These are phyloP conservation scores for Hymenochaete sp. DNA, from an alignment of 1,284 basidiomycete species.

Conservation along the genomic window DNA sequence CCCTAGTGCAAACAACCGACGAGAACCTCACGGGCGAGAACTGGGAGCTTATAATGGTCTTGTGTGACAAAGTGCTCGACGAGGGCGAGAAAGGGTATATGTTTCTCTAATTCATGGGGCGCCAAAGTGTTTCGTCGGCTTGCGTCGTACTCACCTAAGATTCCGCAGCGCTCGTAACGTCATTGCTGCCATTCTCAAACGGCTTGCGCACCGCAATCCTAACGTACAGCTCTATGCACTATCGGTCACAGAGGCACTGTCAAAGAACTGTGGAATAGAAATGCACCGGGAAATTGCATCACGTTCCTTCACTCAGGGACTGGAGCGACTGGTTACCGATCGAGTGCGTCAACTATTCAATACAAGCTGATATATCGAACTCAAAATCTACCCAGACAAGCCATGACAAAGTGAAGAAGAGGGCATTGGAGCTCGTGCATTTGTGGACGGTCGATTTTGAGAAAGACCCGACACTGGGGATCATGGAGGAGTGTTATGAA, in stretches of 20 bases:
- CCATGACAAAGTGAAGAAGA: constrained; percentile 79
- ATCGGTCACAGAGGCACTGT: constrained; percentile 77
- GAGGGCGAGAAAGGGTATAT: constrained; percentile 77
- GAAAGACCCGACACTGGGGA: constrained; percentile 69
- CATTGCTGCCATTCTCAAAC: constrained; percentile 80
- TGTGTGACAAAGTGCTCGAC: constrained; percentile 94
- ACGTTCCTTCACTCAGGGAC: constrained; percentile 81
- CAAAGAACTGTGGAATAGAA: constrained; percentile 83
- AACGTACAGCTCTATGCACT: constrained; percentile 96
- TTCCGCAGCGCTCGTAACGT: constrained; percentile 73
- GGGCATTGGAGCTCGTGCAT: constrained; percentile 67
- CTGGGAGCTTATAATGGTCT: constrained; percentile 90
- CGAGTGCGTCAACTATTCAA: constrained; percentile 47
- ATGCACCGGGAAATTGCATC: constrained; percentile 85
- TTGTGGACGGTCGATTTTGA: constrained; percentile 85
- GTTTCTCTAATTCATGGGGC: neutral
- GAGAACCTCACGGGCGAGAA: constrained; percentile 92
- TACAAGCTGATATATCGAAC: constrained; percentile 5
- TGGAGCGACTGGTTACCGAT: constrained; percentile 84
- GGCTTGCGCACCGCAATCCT: constrained; percentile 87
- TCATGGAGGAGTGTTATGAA: constrained; percentile 89
- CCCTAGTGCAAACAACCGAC: constrained; percentile 90
- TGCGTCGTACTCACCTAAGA: constrained; percentile 3
- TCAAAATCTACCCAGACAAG: constrained; percentile 51
- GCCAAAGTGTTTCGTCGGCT: neutral